Conservation (phyloP, 2,329 filamentous ascomycete genomes). For the Ascochyta pisi region DNA sequence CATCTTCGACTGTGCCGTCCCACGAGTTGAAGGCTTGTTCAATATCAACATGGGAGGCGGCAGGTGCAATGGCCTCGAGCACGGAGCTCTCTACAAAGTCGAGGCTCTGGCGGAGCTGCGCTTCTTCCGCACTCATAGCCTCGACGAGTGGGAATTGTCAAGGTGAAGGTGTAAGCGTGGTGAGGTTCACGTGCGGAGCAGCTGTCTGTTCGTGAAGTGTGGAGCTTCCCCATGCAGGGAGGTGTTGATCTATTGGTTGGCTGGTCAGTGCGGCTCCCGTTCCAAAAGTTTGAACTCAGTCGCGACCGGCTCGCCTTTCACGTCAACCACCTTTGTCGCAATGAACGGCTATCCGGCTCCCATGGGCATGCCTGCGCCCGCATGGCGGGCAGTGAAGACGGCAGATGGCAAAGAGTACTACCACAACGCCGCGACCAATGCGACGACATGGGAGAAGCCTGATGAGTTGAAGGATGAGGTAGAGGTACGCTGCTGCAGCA, state of each 20-base stretch:
- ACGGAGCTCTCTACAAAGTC: slow-evolving; percentile 50
- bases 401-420: slow-evolving; percentile 88
- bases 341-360: slow-evolving; percentile 67
- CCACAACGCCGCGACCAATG: slow-evolving; percentile 84
- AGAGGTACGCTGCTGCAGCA: slow-evolving; percentile 65
- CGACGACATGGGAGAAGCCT: slow-evolving; percentile 94
- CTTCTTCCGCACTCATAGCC: slow-evolving; percentile 23
- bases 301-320: not conserved
- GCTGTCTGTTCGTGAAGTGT: slow-evolving; percentile 10
- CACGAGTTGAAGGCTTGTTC: slow-evolving; percentile 52
- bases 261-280: slow-evolving; percentile 7
- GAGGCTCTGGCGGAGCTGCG: slow-evolving; percentile 38
- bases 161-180: not conserved
- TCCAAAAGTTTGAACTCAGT: slow-evolving; percentile 11
- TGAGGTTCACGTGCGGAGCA: slow-evolving; percentile 28
- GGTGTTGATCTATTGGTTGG: not conserved
- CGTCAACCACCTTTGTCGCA: slow-evolving; percentile 16
- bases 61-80: slow-evolving; percentile 50
- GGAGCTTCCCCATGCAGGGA: slow-evolving; percentile 11
- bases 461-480: slow-evolving; percentile 83
- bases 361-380: slow-evolving; percentile 49
- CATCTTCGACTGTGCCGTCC: slow-evolving; percentile 53
- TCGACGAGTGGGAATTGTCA: slow-evolving; percentile 8
- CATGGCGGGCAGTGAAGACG: slow-evolving; percentile 84
- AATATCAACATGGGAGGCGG: slow-evolving; percentile 45